phyloP scores from a whole-genome alignment of 352 stramenopile genomes.

The Peronosclerospora sorghi region DNA sequence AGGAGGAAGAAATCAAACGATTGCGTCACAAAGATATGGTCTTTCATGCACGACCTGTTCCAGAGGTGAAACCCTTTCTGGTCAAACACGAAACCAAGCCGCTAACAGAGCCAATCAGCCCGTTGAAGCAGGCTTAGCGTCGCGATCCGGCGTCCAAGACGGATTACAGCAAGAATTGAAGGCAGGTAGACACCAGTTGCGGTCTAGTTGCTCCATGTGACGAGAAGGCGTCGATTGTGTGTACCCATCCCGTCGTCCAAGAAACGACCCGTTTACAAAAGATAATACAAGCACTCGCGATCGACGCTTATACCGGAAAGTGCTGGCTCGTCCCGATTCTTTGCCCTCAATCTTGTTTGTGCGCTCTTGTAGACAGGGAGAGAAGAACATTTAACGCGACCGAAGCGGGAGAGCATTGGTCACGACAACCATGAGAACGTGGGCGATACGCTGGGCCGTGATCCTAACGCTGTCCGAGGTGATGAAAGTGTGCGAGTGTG shows the following conservation, averaged over 20 bases:
- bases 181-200: too few relatives aligned
- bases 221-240: too few relatives aligned
- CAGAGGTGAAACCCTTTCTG: constrained; percentile 33
- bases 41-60: constrained; percentile 60
- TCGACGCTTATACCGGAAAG: too few relatives aligned
- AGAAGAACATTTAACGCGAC: too few relatives aligned
- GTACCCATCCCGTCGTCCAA: too few relatives aligned
- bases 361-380: background rate
- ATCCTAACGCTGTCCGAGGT: constrained; percentile 4
- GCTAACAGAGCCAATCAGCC: constrained; percentile 50
- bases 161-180: too few relatives aligned
- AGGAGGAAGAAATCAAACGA: constrained; percentile 63
- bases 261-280: too few relatives aligned
- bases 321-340: constrained; percentile 2
- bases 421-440: constrained; percentile 1
- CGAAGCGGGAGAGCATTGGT: background rate
- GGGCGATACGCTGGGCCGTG: background rate
- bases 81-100: constrained; percentile 34
- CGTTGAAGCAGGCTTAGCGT: constrained; percentile 22
- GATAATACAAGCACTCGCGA: too few relatives aligned
- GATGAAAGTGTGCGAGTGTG: constrained; percentile 1
- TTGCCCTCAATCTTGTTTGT: constrained; percentile 23
- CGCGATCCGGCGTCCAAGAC: too few relatives aligned
- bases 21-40: constrained; percentile 59
- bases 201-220: too few relatives aligned